Evolutionary conservation across 306 rosid species (phyloP).

Genomic region (Dalbergia cultrata): DNA sequence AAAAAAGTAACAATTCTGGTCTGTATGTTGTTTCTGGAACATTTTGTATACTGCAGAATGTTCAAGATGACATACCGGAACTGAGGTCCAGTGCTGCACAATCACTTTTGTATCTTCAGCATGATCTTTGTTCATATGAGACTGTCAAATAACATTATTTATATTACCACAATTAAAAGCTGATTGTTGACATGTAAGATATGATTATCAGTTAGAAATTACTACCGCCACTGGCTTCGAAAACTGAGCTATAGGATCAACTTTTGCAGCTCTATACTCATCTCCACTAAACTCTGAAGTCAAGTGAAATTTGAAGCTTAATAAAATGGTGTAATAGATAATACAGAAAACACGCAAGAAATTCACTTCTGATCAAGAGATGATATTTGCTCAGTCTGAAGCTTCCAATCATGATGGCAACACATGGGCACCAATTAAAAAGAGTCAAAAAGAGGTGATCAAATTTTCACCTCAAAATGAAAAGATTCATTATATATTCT

Average conservation of each 20-base stretch:
- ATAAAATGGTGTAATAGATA: slow-evolving; percentile 17
- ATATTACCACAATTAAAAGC: slow-evolving; percentile 32
- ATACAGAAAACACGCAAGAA: slow-evolving; percentile 25
- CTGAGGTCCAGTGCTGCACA: slow-evolving; percentile 83
- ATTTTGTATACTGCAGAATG: slow-evolving; percentile 25
- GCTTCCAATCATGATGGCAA: slow-evolving; percentile 22
- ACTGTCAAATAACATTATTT: slow-evolving; percentile 56
- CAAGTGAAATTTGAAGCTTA: slow-evolving; percentile 4
- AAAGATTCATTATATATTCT: neutral
- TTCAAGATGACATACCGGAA: slow-evolving; percentile 67
- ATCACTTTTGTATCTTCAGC: slow-evolving; percentile 90
- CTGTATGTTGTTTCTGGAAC: slow-evolving; percentile 9
- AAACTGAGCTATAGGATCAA: slow-evolving; percentile 94
- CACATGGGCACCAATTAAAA: neutral
- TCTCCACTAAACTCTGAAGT: slow-evolving; percentile 69
- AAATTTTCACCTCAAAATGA: slow-evolving; percentile 24
- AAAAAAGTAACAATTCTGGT: neutral
- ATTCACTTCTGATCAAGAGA: slow-evolving; percentile 30
- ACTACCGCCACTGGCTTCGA: slow-evolving; percentile 91
- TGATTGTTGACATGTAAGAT: slow-evolving; percentile 13
- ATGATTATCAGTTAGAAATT: slow-evolving; percentile 37
- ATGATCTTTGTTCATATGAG: slow-evolving; percentile 98
- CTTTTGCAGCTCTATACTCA: slow-evolving; percentile 82
- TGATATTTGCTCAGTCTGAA: slow-evolving; percentile 28
- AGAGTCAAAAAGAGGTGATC: neutral